These are phyloP conservation scores for Stagonosporopsis rhizophila DNA, from an alignment of 2,329 filamentous ascomycete genomes.

Conservation along the genomic window DNA sequence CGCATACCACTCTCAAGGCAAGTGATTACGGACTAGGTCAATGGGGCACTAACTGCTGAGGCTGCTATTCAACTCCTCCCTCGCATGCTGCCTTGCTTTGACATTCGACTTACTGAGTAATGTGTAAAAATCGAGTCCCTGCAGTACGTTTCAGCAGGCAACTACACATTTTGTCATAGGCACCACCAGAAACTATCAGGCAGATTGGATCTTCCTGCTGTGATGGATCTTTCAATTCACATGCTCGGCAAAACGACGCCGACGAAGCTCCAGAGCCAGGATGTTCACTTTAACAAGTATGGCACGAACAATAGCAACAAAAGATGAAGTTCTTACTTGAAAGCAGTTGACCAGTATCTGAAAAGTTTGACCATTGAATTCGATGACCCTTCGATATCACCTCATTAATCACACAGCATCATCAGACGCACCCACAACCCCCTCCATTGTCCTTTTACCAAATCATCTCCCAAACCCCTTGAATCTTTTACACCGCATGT, in stretches of 20 bases:
- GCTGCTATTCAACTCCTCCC: background rate
- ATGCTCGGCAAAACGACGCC: too few relatives aligned
- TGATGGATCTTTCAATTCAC: background rate
- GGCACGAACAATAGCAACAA: too few relatives aligned
- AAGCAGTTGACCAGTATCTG: too few relatives aligned
- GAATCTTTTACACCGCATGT: background rate
- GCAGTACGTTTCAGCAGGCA: background rate
- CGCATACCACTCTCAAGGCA: background rate
- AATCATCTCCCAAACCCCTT: background rate
- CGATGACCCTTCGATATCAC: background rate
- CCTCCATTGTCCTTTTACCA: background rate
- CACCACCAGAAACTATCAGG: background rate
- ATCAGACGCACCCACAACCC: background rate
- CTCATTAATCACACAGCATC: background rate
- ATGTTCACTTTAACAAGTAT: background rate
- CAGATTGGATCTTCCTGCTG: background rate
- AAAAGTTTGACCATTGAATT: background rate
- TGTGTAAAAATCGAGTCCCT: background rate
- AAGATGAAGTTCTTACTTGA: background rate
- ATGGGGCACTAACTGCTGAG: background rate
- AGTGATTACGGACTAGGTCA: too few relatives aligned
- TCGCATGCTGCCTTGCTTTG: too few relatives aligned
- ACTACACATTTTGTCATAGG: background rate
- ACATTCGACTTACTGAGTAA: background rate
- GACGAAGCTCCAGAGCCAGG: background rate